Base-by-base conservation (phyloP, 2,329 filamentous ascomycete genomes). In the Diaporthe sp. region DNA sequence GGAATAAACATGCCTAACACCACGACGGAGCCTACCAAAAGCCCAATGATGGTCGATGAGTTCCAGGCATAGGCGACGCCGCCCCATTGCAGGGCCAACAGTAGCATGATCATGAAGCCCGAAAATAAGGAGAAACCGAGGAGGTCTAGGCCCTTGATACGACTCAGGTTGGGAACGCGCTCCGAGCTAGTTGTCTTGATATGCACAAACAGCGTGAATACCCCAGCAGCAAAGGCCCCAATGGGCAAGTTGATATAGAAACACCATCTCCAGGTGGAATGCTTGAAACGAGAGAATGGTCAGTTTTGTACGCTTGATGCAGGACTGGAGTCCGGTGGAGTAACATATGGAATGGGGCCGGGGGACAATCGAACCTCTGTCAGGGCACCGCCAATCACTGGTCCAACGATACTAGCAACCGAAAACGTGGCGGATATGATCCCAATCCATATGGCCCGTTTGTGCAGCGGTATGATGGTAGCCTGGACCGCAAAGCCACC, bases 51-150 rank as follows among this genome's bases (percentile, higher is more conserved):
- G 17, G 78, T 76, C 28, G 79, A 76, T 12, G 75, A 76, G 34
- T 77, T 78, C 85, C 86, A 88, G 1, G 82, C 22, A 55, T 85
- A 81, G 0, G 81, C 82, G 44, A 81, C 81, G 4, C 86, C 86
- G 58, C 85, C 86, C 81, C 82, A 87, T 78, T 87, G 85, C 15
- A 87, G 79, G 1, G 85, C 85, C 7, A 87, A 82, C n/a, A 86
- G 77, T 65, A 83, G 80, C 81, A 80, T 77, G 79, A 87, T 73
- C 82, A 84, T 77, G 79, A 79, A 76, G 78, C 80, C 78, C 82
- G 88, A 83, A 37, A 87, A 77, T 57, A 86, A 79, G 12, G 82
- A 79, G 0, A 82, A 81, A 9, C 86, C 86, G 0, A 83, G 72
- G 25, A 84, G 79, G 77, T 88, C 86, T 79, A 87, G 83, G 73